Evolutionary conservation across 352 stramenopile species (phyloP).

Genomic region (Phytophthora citricola): DNA sequence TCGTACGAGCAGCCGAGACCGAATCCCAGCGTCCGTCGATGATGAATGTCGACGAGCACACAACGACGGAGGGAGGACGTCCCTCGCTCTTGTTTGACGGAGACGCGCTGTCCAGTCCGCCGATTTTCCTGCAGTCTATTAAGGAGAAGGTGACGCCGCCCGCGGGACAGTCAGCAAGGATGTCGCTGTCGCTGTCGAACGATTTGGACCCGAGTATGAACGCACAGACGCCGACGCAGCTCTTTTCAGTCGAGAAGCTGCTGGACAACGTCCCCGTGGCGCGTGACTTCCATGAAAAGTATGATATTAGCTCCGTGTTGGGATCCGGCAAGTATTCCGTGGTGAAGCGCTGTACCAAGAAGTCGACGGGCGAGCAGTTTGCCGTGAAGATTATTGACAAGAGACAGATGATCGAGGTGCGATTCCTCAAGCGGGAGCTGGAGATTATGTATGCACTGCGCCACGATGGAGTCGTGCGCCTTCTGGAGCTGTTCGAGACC

Average conservation of each 20-base stretch:
- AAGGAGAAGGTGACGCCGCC: slow-evolving; percentile 68
- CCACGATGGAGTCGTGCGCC: slow-evolving; percentile 79
- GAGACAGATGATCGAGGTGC: slow-evolving; percentile 78
- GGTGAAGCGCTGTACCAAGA: slow-evolving; percentile 67
- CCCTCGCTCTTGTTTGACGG: slow-evolving; percentile 73
- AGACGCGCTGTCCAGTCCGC: slow-evolving; percentile 50
- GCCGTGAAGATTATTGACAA: slow-evolving; percentile 90
- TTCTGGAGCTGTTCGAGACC: slow-evolving; percentile 82
- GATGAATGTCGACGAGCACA: slow-evolving; percentile 31
- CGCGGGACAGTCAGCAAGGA: slow-evolving; percentile 33
- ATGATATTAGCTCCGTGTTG: slow-evolving; percentile 58
- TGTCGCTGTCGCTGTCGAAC: slow-evolving; percentile 68
- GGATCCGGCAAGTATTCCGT: slow-evolving; percentile 84
- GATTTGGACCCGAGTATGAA: slow-evolving; percentile 59
- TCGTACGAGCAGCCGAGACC: slow-evolving; percentile 36
- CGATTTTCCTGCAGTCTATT: slow-evolving; percentile 72
- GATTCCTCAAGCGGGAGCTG: slow-evolving; percentile 87
- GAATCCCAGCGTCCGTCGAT: slow-evolving; percentile 25
- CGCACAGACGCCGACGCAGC: slow-evolving; percentile 48
- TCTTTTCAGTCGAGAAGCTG: slow-evolving; percentile 73
- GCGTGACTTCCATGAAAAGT: slow-evolving; percentile 65
- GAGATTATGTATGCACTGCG: slow-evolving; percentile 84
- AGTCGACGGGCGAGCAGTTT: slow-evolving; percentile 41
- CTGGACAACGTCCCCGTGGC: slow-evolving; percentile 71
- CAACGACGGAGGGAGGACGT: slow-evolving; percentile 25